Base-by-base conservation (phyloP, 139 green algal genomes). In the Monoraphidium neglectum region DNA sequence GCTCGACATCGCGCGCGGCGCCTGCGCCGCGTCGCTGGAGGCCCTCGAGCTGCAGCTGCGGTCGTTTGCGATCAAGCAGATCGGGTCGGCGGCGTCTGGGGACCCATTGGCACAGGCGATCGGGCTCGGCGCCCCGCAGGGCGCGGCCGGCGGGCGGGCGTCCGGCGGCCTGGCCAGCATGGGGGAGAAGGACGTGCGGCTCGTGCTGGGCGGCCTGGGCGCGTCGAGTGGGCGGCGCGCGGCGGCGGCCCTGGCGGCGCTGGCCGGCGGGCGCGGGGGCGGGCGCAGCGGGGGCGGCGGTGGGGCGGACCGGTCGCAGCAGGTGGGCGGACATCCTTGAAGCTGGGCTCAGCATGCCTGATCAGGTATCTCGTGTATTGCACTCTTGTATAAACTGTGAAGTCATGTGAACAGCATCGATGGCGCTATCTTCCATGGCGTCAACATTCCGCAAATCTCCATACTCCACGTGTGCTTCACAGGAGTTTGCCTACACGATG, bases 401-500 rank as follows among this genome's bases (percentile, higher is more conserved):
- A n/a, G n/a, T n/a, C n/a, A n/a, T n/a, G n/a, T n/a, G n/a, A n/a
- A n/a, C n/a, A n/a, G n/a, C n/a, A n/a, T n/a, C n/a, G n/a, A n/a
- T n/a, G n/a, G n/a, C n/a, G n/a, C 13, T 63, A 8, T 1, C 15
- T 30, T n/a, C 23, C 56, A 13, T 63, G 56, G 23, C 56, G 18
- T n/a, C 56, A 32, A 26, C 56, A 13, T 63, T 2, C 36, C 12
- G 23, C 59, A 65, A 0, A n/a, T 33, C n/a, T n/a, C n/a, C 6
- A 32, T 72, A 30, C 40, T 60, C 23, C 40, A 43, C 64, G 47
- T 24, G 65, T 15, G 24, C 30, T 65, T 32, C 24, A 28, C 72
- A 78, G 72, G 88, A 94, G 40, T 97, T 91, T 65, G 83, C 84
- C 0, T 97, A 92, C 79, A 92, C 91, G 18, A 88, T 94, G 37